These are phyloP conservation scores for Luffa aegyptiaca DNA, from an alignment of 306 rosid species.

Conservation along the genomic window DNA sequence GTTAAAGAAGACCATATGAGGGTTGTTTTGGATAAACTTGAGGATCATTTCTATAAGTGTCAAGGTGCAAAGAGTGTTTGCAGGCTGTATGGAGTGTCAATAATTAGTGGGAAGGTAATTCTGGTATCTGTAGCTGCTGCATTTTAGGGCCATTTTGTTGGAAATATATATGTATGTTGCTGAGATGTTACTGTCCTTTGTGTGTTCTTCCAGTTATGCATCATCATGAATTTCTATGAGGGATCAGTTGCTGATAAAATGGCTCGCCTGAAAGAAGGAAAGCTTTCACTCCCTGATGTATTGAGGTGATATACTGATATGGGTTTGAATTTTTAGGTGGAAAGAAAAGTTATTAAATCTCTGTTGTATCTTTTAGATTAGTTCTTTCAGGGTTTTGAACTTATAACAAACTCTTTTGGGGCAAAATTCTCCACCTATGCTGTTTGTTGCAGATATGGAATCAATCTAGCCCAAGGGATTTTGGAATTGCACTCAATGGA, in stretches of 20 bases:
- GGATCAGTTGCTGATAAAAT: constrained; percentile 88
- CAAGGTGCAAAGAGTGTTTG: constrained; percentile 43
- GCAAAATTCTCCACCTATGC: constrained; percentile 13
- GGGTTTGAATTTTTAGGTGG: neutral
- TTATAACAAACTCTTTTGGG: neutral
- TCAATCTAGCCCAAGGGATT: constrained; percentile 57
- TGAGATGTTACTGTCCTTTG: neutral
- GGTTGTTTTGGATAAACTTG: constrained; percentile 45
- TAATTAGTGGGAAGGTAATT: constrained; percentile 66
- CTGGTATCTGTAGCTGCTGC: neutral
- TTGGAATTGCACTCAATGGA: constrained; percentile 62
- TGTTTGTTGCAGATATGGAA: constrained; percentile 65
- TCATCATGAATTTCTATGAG: constrained; percentile 69
- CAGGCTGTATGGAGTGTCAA: constrained; percentile 58
- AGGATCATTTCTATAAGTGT: constrained; percentile 44
- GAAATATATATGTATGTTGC: neutral
- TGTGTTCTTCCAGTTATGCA: constrained; percentile 45
- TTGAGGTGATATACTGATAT: constrained; percentile 49
- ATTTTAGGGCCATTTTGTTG: neutral
- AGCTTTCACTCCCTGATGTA: constrained; percentile 50
- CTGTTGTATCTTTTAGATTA: neutral
- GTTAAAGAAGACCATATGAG: constrained; percentile 56
- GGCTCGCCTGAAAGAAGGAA: constrained; percentile 65
- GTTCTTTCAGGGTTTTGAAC: neutral
- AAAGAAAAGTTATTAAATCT: neutral